Conservation (phyloP, 2,329 filamentous ascomycete genomes). For the Emergomyces africanus region DNA sequence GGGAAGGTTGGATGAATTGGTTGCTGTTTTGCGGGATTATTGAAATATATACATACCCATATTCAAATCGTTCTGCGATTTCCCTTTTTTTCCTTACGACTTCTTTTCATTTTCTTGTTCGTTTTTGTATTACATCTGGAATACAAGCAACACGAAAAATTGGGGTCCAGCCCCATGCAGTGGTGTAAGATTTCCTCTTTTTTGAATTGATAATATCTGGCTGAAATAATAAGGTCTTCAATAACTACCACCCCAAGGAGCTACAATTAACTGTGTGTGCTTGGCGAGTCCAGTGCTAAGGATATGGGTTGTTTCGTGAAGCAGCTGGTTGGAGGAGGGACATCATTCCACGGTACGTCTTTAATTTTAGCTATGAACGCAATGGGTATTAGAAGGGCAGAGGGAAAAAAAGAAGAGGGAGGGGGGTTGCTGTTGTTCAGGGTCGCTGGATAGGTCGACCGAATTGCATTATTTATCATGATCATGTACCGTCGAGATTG, state of each 20-base stretch:
- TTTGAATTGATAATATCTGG: not conserved
- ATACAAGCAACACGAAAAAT: not conserved
- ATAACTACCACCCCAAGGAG: not conserved
- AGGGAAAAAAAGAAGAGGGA: too few relatives aligned
- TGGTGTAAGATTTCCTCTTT: not conserved
- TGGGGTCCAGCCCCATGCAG: not conserved
- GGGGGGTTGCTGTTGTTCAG: not conserved
- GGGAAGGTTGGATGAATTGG: slow-evolving; percentile 67
- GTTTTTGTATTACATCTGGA: not conserved
- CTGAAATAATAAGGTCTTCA: not conserved
- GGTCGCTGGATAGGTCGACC: not conserved
- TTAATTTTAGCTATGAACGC: too few relatives aligned
- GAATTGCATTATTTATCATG: too few relatives aligned
- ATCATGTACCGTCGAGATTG: not conserved
- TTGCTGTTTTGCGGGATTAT: slow-evolving; percentile 71
- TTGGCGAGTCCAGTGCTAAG: not conserved
- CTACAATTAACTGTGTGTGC: not conserved
- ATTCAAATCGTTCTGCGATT: not conserved
- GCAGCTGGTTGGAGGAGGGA: not conserved
- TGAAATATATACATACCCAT: slow-evolving; percentile 26
- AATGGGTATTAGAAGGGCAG: too few relatives aligned
- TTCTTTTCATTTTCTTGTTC: not conserved
- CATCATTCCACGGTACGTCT: too few relatives aligned
- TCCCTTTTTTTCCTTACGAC: not conserved
- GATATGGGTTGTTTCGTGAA: not conserved